Conservation (phyloP, 257 asterid species). For the Coffea canephora region DNA sequence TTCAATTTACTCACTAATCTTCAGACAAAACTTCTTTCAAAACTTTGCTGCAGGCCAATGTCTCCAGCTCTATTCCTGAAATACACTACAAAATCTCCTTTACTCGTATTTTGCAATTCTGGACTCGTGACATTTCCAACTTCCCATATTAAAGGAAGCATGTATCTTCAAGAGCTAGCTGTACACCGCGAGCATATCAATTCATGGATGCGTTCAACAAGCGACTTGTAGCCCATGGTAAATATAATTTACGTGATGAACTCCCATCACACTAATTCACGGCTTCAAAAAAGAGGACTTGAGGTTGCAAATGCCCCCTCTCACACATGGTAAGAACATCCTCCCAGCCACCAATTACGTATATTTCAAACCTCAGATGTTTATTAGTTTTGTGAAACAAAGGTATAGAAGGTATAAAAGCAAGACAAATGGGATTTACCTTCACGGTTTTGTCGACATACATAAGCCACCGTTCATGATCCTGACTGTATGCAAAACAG, state of each 20-base stretch:
- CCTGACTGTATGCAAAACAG: conserved; percentile 81
- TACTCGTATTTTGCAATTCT: conserved; percentile 31
- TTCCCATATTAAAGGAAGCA: background rate
- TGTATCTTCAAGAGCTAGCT: conserved; percentile 11
- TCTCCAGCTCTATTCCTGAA: conserved; percentile 29
- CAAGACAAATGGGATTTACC: conserved; percentile 39
- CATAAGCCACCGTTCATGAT: conserved; percentile 81
- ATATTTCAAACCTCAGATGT: conserved; percentile 12
- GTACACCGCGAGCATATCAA: conserved; percentile 14
- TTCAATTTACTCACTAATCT: conserved; percentile 6
- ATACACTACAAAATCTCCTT: conserved; percentile 20
- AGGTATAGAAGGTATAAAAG: background rate
- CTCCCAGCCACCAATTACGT: conserved; percentile 88
- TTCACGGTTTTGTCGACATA: conserved; percentile 93
- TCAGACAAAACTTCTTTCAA: conserved; percentile 24
- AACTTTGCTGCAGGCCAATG: conserved; percentile 20
- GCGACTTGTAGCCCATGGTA: conserved; percentile 17
- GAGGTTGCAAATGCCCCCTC: conserved; percentile 95
- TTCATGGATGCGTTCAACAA: conserved; percentile 25
- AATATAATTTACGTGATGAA: conserved; percentile 6
- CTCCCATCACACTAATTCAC: conserved; percentile 39
- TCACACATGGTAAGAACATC: conserved; percentile 84
- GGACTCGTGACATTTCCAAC: conserved; percentile 24
- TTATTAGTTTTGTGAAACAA: conserved; percentile 2
- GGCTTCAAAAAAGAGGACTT: conserved; percentile 87